Percentiles rank a stretch among this genome's conserved stretches.
phyloP scores from a whole-genome alignment of 2,329 filamentous ascomycete species.

The Calonectria ilicicola region DNA sequence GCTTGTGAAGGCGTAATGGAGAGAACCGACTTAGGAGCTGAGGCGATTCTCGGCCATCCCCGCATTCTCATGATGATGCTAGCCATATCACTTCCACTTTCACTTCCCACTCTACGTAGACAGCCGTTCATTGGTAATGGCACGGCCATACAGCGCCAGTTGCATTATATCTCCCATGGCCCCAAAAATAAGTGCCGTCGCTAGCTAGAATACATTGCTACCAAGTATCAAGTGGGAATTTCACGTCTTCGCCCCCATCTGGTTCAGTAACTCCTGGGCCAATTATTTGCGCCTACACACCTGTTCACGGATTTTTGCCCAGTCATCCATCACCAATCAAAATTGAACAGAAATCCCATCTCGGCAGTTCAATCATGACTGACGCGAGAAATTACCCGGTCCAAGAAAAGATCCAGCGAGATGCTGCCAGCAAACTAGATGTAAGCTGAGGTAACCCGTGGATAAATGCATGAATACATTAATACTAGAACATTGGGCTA shows the following conservation, averaged over 20 bases:
- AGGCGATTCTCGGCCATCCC: neutral
- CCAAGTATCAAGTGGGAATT: neutral
- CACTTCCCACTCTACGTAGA: slow-evolving; percentile 12
- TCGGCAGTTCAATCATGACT: slow-evolving; percentile 7
- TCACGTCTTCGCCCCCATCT: neutral
- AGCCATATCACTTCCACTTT: slow-evolving; percentile 21
- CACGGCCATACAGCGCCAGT: neutral
- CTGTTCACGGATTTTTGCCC: neutral
- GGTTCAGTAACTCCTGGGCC: neutral
- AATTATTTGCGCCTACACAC: no score
- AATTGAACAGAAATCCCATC: neutral
- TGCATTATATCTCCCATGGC: slow-evolving; percentile 13
- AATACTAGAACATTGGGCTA: neutral
- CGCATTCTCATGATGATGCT: neutral
- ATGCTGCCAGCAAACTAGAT: slow-evolving; percentile 26
- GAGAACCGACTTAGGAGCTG: neutral
- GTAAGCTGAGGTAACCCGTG: slow-evolving; percentile 9
- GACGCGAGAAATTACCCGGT: slow-evolving; percentile 11
- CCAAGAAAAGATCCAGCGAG: slow-evolving; percentile 26
- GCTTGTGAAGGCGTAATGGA: neutral
- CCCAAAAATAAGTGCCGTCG: slow-evolving; percentile 1
- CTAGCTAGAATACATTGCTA: neutral
- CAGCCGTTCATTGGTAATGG: slow-evolving; percentile 1
- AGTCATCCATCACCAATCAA: neutral
- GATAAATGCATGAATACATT: neutral